phyloP scores from a whole-genome alignment of 441 rosid species.

The Melastoma candidum region DNA sequence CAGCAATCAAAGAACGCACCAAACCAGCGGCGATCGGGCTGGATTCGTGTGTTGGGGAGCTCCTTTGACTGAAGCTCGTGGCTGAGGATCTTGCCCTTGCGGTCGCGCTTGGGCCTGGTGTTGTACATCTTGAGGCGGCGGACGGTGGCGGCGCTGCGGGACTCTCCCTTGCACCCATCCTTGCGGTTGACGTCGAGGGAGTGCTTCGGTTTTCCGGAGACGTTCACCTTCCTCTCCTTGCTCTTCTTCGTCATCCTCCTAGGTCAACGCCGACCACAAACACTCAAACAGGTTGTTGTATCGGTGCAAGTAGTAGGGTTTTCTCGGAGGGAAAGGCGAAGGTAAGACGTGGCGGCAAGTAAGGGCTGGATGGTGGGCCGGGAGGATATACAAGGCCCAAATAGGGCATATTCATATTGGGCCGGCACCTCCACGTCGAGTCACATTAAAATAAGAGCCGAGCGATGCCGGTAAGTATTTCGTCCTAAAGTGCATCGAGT shows the following conservation, averaged over 20 bases:
- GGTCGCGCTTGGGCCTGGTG: constrained; percentile 40
- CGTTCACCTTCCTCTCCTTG: constrained; percentile 52
- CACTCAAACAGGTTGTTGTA: too few species aligned
- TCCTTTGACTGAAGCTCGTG: constrained; percentile 70
- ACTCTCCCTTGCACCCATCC: constrained; percentile 34
- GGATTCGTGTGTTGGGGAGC: constrained; percentile 69
- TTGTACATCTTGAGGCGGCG: constrained; percentile 85
- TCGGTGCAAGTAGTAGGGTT: too few species aligned
- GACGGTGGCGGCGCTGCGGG: constrained; percentile 66
- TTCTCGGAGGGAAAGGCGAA: too few species aligned
- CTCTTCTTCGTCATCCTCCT: constrained; percentile 39
- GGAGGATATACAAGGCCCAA: too few species aligned
- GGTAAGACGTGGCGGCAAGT: too few species aligned
- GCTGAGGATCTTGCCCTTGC: constrained; percentile 48
- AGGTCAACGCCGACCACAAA: neutral
- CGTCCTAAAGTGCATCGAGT: too few species aligned
- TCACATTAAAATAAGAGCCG: too few species aligned
- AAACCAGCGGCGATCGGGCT: constrained; percentile 85
- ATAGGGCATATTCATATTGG: too few species aligned
- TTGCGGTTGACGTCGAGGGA: constrained; percentile 70
- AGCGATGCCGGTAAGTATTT: too few species aligned
- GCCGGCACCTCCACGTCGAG: too few species aligned
- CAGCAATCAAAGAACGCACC: constrained; percentile 31
- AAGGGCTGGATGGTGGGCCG: too few species aligned
- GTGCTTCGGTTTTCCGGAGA: constrained; percentile 83